Evolutionary conservation across 2,329 filamentous ascomycete species (phyloP).

Genomic region (Arthroderma sp.): DNA sequence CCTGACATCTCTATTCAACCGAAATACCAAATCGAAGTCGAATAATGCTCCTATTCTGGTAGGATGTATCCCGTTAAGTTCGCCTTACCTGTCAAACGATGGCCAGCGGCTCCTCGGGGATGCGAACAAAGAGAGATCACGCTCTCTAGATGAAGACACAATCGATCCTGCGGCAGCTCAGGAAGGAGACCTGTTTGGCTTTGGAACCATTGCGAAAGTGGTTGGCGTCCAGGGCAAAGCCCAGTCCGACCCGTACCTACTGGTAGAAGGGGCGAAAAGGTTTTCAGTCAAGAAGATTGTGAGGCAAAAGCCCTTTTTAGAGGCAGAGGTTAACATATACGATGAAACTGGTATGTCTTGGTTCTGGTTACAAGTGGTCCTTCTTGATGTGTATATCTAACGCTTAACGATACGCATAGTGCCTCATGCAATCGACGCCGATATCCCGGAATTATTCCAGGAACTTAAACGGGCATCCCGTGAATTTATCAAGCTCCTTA

Average conservation of each 20-base stretch:
- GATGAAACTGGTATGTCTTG: constrained; percentile 50
- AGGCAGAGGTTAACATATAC: constrained; percentile 61
- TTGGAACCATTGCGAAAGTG: constrained; percentile 70
- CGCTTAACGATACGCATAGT: constrained; percentile 13
- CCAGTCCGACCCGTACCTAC: constrained; percentile 62
- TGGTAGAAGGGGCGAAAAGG: constrained; percentile 74
- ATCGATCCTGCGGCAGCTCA: constrained; percentile 47
- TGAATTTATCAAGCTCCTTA: constrained; percentile 72
- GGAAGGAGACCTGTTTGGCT: constrained; percentile 65
- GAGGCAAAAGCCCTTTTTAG: constrained; percentile 73
- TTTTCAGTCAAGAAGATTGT: constrained; percentile 61
- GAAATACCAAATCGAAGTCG: constrained; percentile 46
- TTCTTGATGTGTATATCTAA: no score
- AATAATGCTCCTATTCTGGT: constrained; percentile 60
- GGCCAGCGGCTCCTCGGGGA: constrained; percentile 64
- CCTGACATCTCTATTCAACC: constrained; percentile 71
- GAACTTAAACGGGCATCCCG: constrained; percentile 72
- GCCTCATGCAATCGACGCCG: constrained; percentile 42
- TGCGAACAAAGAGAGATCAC: constrained; percentile 38
- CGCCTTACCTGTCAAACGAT: constrained; percentile 57
- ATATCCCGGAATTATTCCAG: constrained; percentile 58
- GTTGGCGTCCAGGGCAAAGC: constrained; percentile 63
- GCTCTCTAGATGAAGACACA: constrained; percentile 33
- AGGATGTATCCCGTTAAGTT: constrained; percentile 75
- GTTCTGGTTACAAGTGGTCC: no score